Evolutionary conservation across 108 stramenopile genomes (phyloP).

Genomic region (Epipyxis sp.): DNA sequence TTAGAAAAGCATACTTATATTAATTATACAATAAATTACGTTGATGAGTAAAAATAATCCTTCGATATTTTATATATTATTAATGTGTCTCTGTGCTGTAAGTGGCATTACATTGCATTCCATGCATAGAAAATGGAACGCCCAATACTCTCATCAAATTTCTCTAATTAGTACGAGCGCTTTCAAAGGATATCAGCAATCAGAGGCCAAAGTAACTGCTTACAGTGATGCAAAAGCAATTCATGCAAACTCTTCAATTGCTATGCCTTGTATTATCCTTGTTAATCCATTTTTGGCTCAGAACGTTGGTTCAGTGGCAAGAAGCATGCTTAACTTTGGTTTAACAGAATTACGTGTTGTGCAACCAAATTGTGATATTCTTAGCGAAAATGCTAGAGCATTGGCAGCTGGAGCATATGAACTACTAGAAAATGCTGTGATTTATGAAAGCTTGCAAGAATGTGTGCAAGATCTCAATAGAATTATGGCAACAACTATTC

Average conservation of each 20-base stretch:
- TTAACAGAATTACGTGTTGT: conserved; percentile 30
- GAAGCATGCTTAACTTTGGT: conserved; percentile 37
- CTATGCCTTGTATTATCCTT: conserved; percentile 22
- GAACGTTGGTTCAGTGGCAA: conserved; percentile 30
- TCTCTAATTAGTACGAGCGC: no score
- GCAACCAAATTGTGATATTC: conserved; percentile 24
- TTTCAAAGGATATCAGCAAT: background rate
- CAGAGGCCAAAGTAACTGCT: background rate
- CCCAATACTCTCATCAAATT: no score
- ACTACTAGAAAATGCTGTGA: conserved; percentile 8
- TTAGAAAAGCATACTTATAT: no score
- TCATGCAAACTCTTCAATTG: conserved; percentile 1
- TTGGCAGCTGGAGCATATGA: conserved; percentile 25
- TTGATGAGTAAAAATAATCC: no score
- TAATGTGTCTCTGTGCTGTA: no score
- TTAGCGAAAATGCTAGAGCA: conserved; percentile 3
- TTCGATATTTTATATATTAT: no score
- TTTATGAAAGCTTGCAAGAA: background rate
- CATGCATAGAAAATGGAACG: no score
- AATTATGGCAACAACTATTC: conserved; percentile 12
- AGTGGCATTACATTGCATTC: no score
- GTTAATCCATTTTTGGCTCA: conserved; percentile 29
- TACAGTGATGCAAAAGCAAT: background rate
- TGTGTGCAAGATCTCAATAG: conserved; percentile 12
- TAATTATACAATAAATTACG: no score